phyloP scores from a whole-genome alignment of 139 green algal species.

The Chlorokybus atmophyticus region DNA sequence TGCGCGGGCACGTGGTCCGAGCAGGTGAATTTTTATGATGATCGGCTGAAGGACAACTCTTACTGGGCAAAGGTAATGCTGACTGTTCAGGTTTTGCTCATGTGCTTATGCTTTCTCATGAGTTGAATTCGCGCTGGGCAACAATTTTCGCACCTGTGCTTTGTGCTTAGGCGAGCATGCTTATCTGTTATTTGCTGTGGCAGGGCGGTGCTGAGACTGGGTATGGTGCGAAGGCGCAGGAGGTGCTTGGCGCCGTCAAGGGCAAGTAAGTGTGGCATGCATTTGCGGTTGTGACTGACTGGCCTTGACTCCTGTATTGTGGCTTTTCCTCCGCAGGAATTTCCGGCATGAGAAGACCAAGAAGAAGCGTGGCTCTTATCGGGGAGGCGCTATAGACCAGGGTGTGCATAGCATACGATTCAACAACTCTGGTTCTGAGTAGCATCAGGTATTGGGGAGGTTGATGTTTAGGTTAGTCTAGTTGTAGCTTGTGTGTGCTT shows the following conservation, averaged over 20 bases:
- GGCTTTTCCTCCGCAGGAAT: conserved; percentile 41
- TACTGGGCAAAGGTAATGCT: conserved; percentile 22
- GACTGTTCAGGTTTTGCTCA: too few relatives aligned
- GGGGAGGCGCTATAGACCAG: conserved; percentile 77
- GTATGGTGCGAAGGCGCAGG: conserved; percentile 85
- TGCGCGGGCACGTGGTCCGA: background rate
- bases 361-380: conserved; percentile 93
- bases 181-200: background rate
- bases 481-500: too few relatives aligned
- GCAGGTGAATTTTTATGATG: conserved; percentile 14
- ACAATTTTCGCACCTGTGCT: background rate
- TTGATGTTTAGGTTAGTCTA: too few relatives aligned
- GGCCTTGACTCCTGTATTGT: background rate
- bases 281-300: too few relatives aligned
- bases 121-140: background rate
- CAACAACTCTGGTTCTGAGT: too few relatives aligned
- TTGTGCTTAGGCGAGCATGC: background rate
- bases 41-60: conserved; percentile 18
- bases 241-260: conserved; percentile 65
- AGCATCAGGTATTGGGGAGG: too few relatives aligned
- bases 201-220: conserved; percentile 39
- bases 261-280: conserved; percentile 40
- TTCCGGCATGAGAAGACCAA: conserved; percentile 99
- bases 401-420: too few relatives aligned
- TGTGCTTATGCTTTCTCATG: background rate